Conservation (phyloP, 176 grass and related monocot species). For the Cocos nucifera region DNA sequence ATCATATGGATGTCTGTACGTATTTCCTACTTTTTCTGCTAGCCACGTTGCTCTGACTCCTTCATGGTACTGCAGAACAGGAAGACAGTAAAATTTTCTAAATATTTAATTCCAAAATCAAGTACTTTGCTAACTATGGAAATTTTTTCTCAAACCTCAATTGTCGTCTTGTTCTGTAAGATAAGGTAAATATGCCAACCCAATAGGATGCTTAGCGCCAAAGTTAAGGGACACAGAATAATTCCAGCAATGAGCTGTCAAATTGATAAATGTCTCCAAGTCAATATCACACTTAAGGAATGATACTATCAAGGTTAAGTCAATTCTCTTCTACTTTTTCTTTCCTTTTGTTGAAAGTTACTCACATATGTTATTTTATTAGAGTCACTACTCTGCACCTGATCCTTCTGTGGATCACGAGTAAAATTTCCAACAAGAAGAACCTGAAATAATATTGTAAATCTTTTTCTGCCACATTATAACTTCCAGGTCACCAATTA, state of each 20-base stretch:
- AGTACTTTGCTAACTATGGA: too few relatives aligned
- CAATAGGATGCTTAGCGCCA: constrained; percentile 55
- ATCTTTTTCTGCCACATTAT: constrained; percentile 10
- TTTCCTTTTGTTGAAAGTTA: background rate
- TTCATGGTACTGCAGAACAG: constrained; percentile 74
- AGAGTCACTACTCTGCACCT: constrained; percentile 45
- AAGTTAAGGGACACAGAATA: constrained; percentile 56
- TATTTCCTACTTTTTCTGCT: constrained; percentile 72
- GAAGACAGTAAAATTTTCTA: background rate
- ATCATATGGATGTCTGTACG: constrained; percentile 86
- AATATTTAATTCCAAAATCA: too few relatives aligned
- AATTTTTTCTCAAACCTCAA: constrained; percentile 52
- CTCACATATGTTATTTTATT: constrained; percentile 82
- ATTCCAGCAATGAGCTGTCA: constrained; percentile 65
- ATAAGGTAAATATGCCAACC: constrained; percentile 92
- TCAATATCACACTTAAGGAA: too few relatives aligned
- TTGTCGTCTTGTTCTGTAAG: constrained; percentile 95
- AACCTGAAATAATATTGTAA: constrained; percentile 49
- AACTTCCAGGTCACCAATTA: constrained; percentile 2
- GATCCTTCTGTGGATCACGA: constrained; percentile 45
- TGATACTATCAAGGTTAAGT: too few relatives aligned
- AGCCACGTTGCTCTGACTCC: constrained; percentile 87
- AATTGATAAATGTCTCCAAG: background rate
- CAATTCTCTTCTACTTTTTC: too few relatives aligned
- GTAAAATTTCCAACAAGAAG: constrained; percentile 50